These are phyloP conservation scores for Leishmania tarentolae DNA, from an alignment of 208 protist genomes.

Conservation along the genomic window DNA sequence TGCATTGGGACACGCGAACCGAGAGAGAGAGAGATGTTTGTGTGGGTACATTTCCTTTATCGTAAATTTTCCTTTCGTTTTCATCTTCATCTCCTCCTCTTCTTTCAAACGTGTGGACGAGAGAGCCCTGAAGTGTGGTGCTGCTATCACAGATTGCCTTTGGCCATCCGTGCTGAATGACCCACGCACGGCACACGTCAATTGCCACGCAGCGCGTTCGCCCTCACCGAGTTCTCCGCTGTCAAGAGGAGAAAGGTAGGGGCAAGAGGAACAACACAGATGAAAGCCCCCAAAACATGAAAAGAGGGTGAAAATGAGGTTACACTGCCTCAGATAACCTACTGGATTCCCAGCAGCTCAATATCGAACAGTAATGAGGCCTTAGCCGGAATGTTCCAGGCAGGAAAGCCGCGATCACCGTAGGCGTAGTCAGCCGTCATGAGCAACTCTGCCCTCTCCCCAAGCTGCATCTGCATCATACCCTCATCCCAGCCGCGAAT, in stretches of 20 bases:
- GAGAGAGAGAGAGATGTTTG: not conserved
- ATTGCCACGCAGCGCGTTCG: not conserved
- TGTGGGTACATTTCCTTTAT: not conserved
- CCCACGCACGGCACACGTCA: not conserved
- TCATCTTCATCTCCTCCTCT: not conserved
- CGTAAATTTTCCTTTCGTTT: not conserved
- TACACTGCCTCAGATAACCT: not conserved
- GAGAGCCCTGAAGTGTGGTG: not conserved
- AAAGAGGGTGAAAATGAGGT: not conserved
- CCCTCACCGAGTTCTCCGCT: not conserved
- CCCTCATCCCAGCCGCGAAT: constrained; percentile 96
- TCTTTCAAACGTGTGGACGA: not conserved
- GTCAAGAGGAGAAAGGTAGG: not conserved
- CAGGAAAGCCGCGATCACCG: constrained; percentile 83
- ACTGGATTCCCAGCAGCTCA: constrained; percentile 79
- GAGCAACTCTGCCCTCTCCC: constrained; percentile 81
- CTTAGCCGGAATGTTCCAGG: constrained; percentile 87
- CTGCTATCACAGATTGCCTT: not conserved
- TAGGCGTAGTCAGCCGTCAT: constrained; percentile 88
- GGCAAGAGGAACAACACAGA: not conserved
- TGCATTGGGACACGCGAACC: not conserved
- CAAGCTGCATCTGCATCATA: constrained; percentile 84
- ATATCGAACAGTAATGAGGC: constrained; percentile 89
- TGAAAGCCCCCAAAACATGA: too few relatives aligned
- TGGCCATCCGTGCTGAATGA: not conserved